These are phyloP conservation scores for Aquanectria penicillioides DNA, from an alignment of 2,329 filamentous ascomycete genomes.

Conservation along the genomic window DNA sequence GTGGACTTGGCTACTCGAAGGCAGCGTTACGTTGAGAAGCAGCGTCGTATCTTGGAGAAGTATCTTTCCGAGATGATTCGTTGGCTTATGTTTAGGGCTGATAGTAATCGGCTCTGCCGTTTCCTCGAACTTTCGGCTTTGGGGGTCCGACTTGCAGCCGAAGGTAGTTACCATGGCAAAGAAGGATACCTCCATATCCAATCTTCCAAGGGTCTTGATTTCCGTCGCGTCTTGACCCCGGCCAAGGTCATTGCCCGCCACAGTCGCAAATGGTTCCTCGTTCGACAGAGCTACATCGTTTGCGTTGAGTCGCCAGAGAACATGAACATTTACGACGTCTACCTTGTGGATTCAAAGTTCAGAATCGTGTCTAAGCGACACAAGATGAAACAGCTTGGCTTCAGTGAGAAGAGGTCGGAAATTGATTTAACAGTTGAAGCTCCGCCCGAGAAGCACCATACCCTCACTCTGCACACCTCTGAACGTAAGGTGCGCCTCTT, in stretches of 20 bases:
- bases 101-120: slow-evolving; percentile 94
- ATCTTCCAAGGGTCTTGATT: slow-evolving; percentile 88
- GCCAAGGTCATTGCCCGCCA: slow-evolving; percentile 83
- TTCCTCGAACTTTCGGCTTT: slow-evolving; percentile 95
- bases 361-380: slow-evolving; percentile 78
- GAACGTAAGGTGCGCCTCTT: slow-evolving; percentile 93
- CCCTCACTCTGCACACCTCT: slow-evolving; percentile 86
- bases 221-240: slow-evolving; percentile 82
- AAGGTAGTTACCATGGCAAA: slow-evolving; percentile 97
- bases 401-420: slow-evolving; percentile 68
- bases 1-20: slow-evolving; percentile 56
- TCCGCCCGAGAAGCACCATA: slow-evolving; percentile 74
- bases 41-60: slow-evolving; percentile 85
- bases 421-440: slow-evolving; percentile 54
- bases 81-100: slow-evolving; percentile 95
- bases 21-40: slow-evolving; percentile 79
- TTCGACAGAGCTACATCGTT: slow-evolving; percentile 97
- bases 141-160: slow-evolving; percentile 90
- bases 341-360: slow-evolving; percentile 93
- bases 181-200: slow-evolving; percentile 95
- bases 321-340: slow-evolving; percentile 99
- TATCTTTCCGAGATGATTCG: slow-evolving; percentile 95
- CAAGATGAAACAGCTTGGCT: slow-evolving; percentile 60
- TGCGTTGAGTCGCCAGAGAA: slow-evolving; percentile 99
- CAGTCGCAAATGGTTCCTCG: slow-evolving; percentile 95